Evolutionary conservation across 305 asterid genomes (phyloP).

Genomic region (Rubia balearica): DNA sequence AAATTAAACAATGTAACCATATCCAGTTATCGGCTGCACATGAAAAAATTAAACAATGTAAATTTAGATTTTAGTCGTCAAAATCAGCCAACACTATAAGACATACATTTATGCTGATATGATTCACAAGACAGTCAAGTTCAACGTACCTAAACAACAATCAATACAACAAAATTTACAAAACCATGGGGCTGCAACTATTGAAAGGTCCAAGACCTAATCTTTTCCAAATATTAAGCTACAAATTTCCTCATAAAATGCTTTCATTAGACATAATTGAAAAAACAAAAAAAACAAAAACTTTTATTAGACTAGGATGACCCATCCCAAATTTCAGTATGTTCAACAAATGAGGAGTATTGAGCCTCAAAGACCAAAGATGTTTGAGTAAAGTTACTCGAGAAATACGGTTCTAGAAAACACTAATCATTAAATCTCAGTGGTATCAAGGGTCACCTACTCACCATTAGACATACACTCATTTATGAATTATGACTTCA

Average conservation of each 20-base stretch:
- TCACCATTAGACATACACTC: too few relatives aligned
- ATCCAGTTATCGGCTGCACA: conserved; percentile 7
- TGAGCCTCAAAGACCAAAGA: too few relatives aligned
- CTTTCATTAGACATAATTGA: neutral
- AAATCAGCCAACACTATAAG: neutral
- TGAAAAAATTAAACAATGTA: neutral
- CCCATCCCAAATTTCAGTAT: too few relatives aligned
- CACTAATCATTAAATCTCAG: neutral
- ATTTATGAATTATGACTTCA: too few relatives aligned
- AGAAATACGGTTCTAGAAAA: neutral
- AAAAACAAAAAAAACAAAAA: too few relatives aligned
- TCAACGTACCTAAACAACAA: neutral
- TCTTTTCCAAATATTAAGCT: neutral
- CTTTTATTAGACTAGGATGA: too few relatives aligned
- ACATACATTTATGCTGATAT: neutral
- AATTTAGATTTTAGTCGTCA: neutral
- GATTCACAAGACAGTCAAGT: neutral
- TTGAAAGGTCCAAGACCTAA: neutral
- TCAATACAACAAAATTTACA: neutral
- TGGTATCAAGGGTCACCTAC: too few relatives aligned
- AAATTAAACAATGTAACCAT: too few relatives aligned
- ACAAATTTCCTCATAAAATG: neutral
- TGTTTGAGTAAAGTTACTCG: too few relatives aligned
- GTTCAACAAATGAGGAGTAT: too few relatives aligned
- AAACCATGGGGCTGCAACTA: neutral